Evolutionary conservation across 2,329 filamentous ascomycete species (phyloP).

Genomic region (Arthrobotrys iridis): DNA sequence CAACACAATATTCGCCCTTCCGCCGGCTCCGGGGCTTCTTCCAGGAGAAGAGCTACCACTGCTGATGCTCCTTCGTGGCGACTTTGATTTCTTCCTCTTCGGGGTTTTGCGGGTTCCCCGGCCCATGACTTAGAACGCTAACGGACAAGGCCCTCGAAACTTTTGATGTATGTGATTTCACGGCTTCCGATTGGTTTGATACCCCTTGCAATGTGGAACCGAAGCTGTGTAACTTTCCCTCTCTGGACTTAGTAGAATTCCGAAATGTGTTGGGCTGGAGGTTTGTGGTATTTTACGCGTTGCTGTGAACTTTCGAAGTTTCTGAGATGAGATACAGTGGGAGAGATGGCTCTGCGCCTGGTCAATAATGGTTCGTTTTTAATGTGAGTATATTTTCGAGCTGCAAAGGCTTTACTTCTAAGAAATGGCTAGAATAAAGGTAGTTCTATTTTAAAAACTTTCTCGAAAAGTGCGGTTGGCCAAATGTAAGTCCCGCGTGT

Average conservation of each 20-base stretch:
- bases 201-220: background rate
- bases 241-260: background rate
- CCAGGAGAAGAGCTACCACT: background rate
- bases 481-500: too few relatives aligned
- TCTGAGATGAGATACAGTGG: background rate
- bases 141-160: too few relatives aligned
- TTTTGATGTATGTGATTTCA: background rate
- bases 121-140: background rate
- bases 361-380: too few relatives aligned
- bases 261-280: background rate
- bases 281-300: slow-evolving; percentile 3
- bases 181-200: slow-evolving; percentile 11
- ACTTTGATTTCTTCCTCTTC: background rate
- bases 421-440: too few relatives aligned
- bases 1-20: slow-evolving; percentile 8
- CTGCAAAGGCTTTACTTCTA: too few relatives aligned
- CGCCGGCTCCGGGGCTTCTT: background rate
- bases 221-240: slow-evolving; percentile 25
- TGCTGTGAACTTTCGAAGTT: background rate
- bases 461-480: too few relatives aligned
- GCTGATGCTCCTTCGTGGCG: background rate
- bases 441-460: too few relatives aligned
- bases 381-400: too few relatives aligned
- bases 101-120: background rate
- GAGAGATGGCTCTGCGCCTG: background rate